Evolutionary conservation across 1,284 basidiomycete species (phyloP), one percentile per base, ranked within the genome.

Genomic region (Melampsora americana): DNA sequence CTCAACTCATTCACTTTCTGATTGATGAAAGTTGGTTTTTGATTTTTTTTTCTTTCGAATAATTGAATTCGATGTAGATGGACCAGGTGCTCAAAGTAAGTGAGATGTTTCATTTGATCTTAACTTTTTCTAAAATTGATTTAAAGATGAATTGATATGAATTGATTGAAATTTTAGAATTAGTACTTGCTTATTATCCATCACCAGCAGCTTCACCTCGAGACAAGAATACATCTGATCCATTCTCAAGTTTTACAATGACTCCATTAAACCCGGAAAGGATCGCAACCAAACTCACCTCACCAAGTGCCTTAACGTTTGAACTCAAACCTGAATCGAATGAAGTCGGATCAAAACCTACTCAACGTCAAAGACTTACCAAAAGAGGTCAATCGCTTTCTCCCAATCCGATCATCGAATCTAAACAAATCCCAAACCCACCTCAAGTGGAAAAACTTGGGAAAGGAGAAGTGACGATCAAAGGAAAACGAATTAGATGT

Each of bases 141-240:
- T 20, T 12, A 53, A 53, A 5, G 5, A 53, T 23, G 16, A 53
- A 53, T 23, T 53, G 16, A 53, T 23, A 23, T 4, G 14, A 23
- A 5, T 53, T 23, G 3, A 5, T 53, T 23, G 3, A 16, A 5
- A 12, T 53, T 6, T 18, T 42, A 75, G 72, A 75, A 75, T 28
- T 75, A 16, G 56, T 75, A 7, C 48, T 75, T 35, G 72, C 72
- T n/a, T 75, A 75, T 35, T 75, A 68, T 23, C 72, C 72, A 4
- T 75, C 72, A 2, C 72, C 72, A 28, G 35, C 59, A 2, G 48
- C 65, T 32, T 75, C 72, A 20, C 72, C 72, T 9, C 50, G 11
- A 6, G 26, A 62, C 26, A 26, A 26, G 26, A 62, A 62, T 62
- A 26, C 30, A 62, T 35, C 60, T 26, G 23, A 53, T 23, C 50